These are phyloP conservation scores for Pseudophaeomoniella oleicola DNA, from an alignment of 2,329 filamentous ascomycete species.

Conservation along the genomic window DNA sequence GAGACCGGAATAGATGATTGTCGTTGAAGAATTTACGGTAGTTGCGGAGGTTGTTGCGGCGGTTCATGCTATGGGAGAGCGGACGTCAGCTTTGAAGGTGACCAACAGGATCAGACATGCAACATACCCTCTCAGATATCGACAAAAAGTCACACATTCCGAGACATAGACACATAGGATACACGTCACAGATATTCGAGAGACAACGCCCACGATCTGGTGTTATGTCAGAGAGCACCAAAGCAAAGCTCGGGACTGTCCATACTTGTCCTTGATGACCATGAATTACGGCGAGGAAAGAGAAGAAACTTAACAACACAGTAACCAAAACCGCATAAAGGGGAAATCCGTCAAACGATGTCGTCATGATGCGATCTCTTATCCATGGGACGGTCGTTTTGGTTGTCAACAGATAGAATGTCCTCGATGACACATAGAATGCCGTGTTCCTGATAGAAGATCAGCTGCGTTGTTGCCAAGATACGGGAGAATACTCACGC, in stretches of 20 bases:
- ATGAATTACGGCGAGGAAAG: not conserved
- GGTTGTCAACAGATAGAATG: not conserved
- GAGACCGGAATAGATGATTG: not conserved
- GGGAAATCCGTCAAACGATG: not conserved
- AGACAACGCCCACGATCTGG: not conserved
- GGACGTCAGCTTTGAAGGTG: not conserved
- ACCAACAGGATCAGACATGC: not conserved
- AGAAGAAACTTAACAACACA: not conserved
- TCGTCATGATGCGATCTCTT: not conserved
- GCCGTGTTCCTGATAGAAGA: not conserved
- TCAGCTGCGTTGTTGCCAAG: not conserved
- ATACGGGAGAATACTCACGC: not conserved
- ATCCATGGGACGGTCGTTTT: not conserved
- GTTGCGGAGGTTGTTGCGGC: not conserved
- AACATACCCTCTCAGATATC: not conserved
- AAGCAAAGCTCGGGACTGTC: not conserved
- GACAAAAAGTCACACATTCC: not conserved
- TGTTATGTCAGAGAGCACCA: not conserved
- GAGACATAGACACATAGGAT: not conserved
- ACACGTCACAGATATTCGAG: not conserved
- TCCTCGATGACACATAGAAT: not conserved
- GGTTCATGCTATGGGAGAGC: not conserved
- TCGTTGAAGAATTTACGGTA: not conserved
- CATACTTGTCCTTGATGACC: not conserved
- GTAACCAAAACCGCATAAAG: not conserved